Conservation (phyloP, 2,329 filamentous ascomycete genomes). For the Ceratocystis ficicola region DNA sequence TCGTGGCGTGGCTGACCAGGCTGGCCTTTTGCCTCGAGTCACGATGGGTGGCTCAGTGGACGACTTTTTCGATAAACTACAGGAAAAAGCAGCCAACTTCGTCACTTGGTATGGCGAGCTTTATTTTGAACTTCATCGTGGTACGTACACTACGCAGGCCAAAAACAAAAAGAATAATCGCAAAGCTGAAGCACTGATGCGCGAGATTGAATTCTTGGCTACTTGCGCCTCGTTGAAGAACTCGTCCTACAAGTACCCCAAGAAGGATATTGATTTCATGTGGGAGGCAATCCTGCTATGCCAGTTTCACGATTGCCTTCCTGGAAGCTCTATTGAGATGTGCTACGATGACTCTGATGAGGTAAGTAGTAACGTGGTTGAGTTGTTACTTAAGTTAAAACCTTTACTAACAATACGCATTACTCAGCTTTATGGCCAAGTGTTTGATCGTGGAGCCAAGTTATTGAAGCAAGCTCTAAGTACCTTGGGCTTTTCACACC, state of each 20-base stretch:
- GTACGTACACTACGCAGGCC: conserved; percentile 92
- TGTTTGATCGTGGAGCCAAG: conserved; percentile 65
- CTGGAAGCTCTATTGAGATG: conserved; percentile 93
- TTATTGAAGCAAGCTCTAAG: conserved; percentile 58
- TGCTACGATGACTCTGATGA: conserved; percentile 92
- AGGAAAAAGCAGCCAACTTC: conserved; percentile 65
- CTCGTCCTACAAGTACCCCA: conserved; percentile 74
- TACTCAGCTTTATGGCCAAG: conserved; percentile 58
- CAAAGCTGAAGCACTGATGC: conserved; percentile 69
- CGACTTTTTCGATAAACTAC: conserved; percentile 79
- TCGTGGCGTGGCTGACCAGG: conserved; percentile 79
- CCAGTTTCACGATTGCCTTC: conserved; percentile 95
- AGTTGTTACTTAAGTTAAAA: background rate
- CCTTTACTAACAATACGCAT: conserved; percentile 24
- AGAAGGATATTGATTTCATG: conserved; percentile 85
- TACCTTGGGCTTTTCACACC: conserved; percentile 50
- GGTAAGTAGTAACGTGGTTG: conserved; percentile 31
- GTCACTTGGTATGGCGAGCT: conserved; percentile 97
- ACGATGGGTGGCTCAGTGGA: conserved; percentile 85
- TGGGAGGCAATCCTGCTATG: conserved; percentile 88
- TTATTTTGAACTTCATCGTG: conserved; percentile 94
- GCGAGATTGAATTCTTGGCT: conserved; percentile 77
- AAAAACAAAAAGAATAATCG: conserved; percentile 96
- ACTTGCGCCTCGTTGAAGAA: conserved; percentile 68
- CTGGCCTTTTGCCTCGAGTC: conserved; percentile 71